These are phyloP conservation scores for Daedalea quercina DNA, from an alignment of 768 basidiomycete genomes.

Conservation along the genomic window DNA sequence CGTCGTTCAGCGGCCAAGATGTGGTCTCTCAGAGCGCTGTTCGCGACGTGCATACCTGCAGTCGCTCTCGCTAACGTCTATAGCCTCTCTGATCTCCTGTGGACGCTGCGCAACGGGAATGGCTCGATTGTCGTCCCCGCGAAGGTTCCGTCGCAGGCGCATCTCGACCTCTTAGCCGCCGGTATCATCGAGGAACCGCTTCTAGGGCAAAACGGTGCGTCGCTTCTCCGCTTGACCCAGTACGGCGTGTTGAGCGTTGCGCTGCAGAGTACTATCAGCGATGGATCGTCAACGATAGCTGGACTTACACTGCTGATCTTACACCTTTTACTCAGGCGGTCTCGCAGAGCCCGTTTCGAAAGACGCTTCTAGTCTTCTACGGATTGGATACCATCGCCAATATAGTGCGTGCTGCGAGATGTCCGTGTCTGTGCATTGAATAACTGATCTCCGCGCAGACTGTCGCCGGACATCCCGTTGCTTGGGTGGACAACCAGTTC, in stretches of 20 bases:
- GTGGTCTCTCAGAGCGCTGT: background rate
- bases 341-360: slow-evolving; percentile 16
- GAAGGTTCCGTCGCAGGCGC: slow-evolving; percentile 44
- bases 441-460: slow-evolving; percentile 27
- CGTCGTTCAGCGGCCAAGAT: background rate
- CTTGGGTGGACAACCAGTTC: slow-evolving; percentile 56
- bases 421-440: background rate
- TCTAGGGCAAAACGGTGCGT: slow-evolving; percentile 43
- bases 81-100: slow-evolving; percentile 39
- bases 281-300: slow-evolving; percentile 50
- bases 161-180: slow-evolving; percentile 44
- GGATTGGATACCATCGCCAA: slow-evolving; percentile 54
- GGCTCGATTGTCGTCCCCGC: slow-evolving; percentile 48
- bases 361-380: slow-evolving; percentile 44
- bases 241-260: background rate
- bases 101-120: slow-evolving; percentile 50
- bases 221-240: background rate
- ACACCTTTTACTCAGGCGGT: slow-evolving; percentile 32
- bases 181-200: slow-evolving; percentile 50
- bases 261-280: slow-evolving; percentile 43
- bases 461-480: slow-evolving; percentile 42
- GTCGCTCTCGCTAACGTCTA: slow-evolving; percentile 19
- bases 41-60: slow-evolving; percentile 4
- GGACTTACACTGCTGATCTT: slow-evolving; percentile 53
- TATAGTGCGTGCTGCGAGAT: slow-evolving; percentile 31